These are phyloP conservation scores for Thyridium curvatum DNA, from an alignment of 2,329 filamentous ascomycete species.

Conservation along the genomic window DNA sequence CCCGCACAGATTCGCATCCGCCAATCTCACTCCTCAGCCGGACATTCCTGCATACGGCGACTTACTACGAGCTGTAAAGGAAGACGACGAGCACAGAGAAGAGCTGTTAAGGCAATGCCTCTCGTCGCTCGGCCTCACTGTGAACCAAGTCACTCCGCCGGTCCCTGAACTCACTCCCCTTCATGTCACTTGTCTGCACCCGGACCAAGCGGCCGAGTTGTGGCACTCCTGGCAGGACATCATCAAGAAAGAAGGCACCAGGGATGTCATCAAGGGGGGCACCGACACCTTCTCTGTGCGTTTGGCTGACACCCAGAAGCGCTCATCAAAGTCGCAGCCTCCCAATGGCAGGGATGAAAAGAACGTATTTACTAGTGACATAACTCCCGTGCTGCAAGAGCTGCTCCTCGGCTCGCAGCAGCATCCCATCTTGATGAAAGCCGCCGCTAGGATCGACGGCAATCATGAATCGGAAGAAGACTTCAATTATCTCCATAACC, in stretches of 20 bases:
- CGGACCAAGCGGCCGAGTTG: constrained; percentile 60
- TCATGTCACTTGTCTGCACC: constrained; percentile 68
- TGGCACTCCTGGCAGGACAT: constrained; percentile 61
- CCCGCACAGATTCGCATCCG: constrained; percentile 79
- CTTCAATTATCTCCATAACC: too few relatives aligned
- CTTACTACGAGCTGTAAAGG: constrained; percentile 60
- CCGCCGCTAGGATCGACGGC: too few relatives aligned
- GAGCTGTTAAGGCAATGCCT: constrained; percentile 75
- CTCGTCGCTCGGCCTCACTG: constrained; percentile 56
- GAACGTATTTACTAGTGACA: too few relatives aligned
- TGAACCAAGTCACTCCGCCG: constrained; percentile 45
- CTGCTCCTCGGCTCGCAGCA: too few relatives aligned
- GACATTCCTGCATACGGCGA: constrained; percentile 63
- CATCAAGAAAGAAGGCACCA: constrained; percentile 57
- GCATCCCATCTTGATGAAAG: too few relatives aligned
- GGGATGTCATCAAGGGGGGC: constrained; percentile 71
- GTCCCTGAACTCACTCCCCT: constrained; percentile 74
- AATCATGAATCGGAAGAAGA: too few relatives aligned
- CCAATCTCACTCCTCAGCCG: constrained; percentile 65
- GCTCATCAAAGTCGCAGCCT: constrained; percentile 40
- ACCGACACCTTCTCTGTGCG: constrained; percentile 64
- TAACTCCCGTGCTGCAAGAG: too few relatives aligned
- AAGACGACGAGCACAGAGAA: constrained; percentile 50
- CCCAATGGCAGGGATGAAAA: too few relatives aligned
- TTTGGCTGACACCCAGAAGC: constrained; percentile 52